phyloP scores from a whole-genome alignment of 495 filamentous ascomycete species.

The Penicillium psychrofluorescens region DNA sequence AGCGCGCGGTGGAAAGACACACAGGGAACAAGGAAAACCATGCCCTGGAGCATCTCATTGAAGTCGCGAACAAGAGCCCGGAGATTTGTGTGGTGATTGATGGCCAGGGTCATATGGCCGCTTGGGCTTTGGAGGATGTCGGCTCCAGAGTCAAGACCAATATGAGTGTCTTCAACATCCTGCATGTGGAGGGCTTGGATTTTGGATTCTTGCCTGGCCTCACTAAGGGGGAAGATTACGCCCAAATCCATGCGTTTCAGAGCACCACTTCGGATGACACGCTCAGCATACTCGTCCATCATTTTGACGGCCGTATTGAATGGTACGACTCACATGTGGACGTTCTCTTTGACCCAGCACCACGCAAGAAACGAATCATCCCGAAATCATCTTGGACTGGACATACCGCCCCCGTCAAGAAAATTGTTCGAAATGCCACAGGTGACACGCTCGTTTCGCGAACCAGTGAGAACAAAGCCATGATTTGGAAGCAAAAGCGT shows the following conservation, averaged over 20 bases:
- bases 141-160: conserved; percentile 63
- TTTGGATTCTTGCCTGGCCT: conserved; percentile 54
- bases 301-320: conserved; percentile 78
- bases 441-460: conserved; percentile 76
- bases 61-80: conserved; percentile 76
- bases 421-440: conserved; percentile 75
- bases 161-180: conserved; percentile 78
- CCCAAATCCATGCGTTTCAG: conserved; percentile 69
- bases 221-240: conserved; percentile 45
- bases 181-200: conserved; percentile 66
- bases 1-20: conserved; percentile 61
- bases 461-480: conserved; percentile 68
- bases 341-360: conserved; percentile 71
- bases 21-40: conserved; percentile 55
- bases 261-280: conserved; percentile 48
- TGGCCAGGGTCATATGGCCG: conserved; percentile 78
- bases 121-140: conserved; percentile 89
- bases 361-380: conserved; percentile 53
- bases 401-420: conserved; percentile 72
- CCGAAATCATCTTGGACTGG: conserved; percentile 69
- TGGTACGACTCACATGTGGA: conserved; percentile 76
- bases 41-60: conserved; percentile 75
- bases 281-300: conserved; percentile 73
- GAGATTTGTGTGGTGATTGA: conserved; percentile 87
- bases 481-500: conserved; percentile 70